Base-by-base conservation (phyloP, 192 early-diverging fungal genomes). In the Borealophlyctis nickersoniae region DNA sequence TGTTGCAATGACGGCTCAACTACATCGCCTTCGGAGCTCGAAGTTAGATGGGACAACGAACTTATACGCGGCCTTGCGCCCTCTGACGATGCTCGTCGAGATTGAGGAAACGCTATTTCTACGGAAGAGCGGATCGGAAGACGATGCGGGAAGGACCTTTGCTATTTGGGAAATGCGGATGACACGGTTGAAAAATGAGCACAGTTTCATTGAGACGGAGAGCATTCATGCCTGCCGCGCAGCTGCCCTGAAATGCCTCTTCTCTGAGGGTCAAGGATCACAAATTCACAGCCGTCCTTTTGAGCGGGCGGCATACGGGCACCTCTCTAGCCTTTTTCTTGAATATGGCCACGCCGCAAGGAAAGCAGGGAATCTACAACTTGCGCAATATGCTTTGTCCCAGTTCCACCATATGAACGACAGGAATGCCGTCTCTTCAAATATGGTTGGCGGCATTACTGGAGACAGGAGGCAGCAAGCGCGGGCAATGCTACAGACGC, bases 331-430 rank as follows among this genome's bases (percentile, higher is more conserved):
- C n/a, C 67, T 74, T 60, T 66, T 81, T 2, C 29, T 72, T 9
- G 4, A n/a, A 5, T 68, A 70, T 31, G 62, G 62, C 19, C 51
- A 70, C 24, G 31, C 59, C 32, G 66, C 73, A 2, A 56, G 74
- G 29, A 67, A 76, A 45, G 62, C 73, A 1, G 22, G 50, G 14
- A 66, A 65, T 26, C 54, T 63, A 14, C 70, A 74, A 34, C 62
- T 53, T 28, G 66, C 79, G 5, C 51, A 65, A 13, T 73, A 36
- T 35, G 60, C 49, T n/a, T 29, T 68, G 4, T 34, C 67, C n/a
- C 33, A 59, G 14, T 24, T 76, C 19, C 53, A 72, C 30, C 27
- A 24, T 4, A 28, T 72, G 5, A 26, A 63, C 49, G 36, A 68
- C n/a, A n/a, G n/a, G n/a, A n/a, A n/a, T n/a, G n/a, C n/a, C n/a